Evolutionary conservation across 495 filamentous ascomycete species (phyloP), one percentile per base, ranked within the genome.

Genomic region (Arthonia radiata): DNA sequence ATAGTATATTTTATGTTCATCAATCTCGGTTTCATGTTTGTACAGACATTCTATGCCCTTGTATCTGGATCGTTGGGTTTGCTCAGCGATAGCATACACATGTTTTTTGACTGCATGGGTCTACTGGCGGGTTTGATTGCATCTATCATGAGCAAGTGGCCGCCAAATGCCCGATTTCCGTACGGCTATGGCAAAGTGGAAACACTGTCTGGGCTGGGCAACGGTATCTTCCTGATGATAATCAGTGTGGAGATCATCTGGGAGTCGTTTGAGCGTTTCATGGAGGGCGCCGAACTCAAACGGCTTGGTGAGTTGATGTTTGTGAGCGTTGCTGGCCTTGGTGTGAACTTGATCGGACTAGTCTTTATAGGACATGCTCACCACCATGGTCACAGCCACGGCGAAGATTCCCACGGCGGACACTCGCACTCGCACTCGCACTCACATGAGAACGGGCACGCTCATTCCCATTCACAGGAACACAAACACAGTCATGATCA

Each of bases 21-120:
- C 23, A 99, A 99, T 41, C 80, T 99, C 29, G 52, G 52, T 1
- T 99, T 99, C 46, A 99, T 99, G 86, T 53, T 79, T 9, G 66
- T 94, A 2, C 86, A 99, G 41, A 71, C 83, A 12, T 75, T 77
- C 17, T 99, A 99, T 41, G 86, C 86, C 17, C 81, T 86, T 36
- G 43, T 78, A 8, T 92, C 81, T 4, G 81, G 86, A 29, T 94
- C 89, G 1, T 58, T 99, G 4, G 86, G 86, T 1, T 58, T 99
- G 2, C 67, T 99, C 3, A 91, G 79, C 37, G 86, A 99, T 47
- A 92, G 79, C 41, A 89, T 99, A 33, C 86, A 99, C 48, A 99
- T 99, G 86, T 89, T 99, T 43, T 99, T 99, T 36, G 86, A 99
- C 46, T 99, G 86, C 36, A 61, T 92, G 9, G 86, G 86, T 12